Percentiles rank a stretch among this genome's conserved stretches.
Conservation (phyloP, 192 early-diverging fungal species). For the Backusella westeae region DNA sequence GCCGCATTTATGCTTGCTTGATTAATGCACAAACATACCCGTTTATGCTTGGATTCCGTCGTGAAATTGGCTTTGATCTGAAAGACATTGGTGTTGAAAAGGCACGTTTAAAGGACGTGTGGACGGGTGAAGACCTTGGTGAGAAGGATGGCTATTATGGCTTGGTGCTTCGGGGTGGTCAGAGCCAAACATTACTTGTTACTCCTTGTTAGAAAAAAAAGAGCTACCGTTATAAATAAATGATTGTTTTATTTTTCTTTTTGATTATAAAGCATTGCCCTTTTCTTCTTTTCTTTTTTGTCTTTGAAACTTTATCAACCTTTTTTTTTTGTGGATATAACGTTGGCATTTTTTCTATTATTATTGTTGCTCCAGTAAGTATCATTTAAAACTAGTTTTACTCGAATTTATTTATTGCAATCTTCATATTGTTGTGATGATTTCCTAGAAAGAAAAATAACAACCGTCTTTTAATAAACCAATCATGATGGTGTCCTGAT, state of each 20-base stretch:
- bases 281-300: too few species aligned
- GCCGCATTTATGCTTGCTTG: conserved; percentile 19
- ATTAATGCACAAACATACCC: conserved; percentile 25
- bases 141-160: background rate
- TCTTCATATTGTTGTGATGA: too few species aligned
- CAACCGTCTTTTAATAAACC: too few species aligned
- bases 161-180: conserved; percentile 12
- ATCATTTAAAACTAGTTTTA: too few species aligned
- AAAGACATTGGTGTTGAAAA: conserved; percentile 16
- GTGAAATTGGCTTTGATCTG: conserved; percentile 9
- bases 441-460: too few species aligned
- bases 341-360: too few species aligned
- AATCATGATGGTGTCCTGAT: too few species aligned
- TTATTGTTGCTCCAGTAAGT: too few species aligned
- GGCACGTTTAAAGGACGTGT: conserved; percentile 27
- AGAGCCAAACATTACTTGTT: conserved; percentile 16
- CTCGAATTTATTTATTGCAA: too few species aligned
- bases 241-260: background rate
- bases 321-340: too few species aligned
- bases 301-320: too few species aligned
- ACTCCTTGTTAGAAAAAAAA: background rate
- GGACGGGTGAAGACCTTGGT: conserved; percentile 20
- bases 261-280: background rate
- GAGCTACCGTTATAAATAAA: background rate
- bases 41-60: conserved; percentile 8